phyloP scores from a whole-genome alignment of 23 red algal genomes.

The Chondrus crispus region DNA sequence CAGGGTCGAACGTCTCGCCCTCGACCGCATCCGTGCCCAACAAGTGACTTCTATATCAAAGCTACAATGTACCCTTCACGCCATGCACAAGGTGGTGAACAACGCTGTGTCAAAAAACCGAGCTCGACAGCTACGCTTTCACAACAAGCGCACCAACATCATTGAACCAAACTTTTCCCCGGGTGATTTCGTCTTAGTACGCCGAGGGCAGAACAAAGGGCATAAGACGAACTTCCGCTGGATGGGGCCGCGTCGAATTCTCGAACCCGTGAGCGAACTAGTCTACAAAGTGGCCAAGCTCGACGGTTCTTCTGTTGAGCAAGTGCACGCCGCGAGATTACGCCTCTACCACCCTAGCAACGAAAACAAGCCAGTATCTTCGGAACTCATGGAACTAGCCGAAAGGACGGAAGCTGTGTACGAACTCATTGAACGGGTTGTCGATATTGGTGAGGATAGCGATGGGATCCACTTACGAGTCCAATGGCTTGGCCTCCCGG shows the following conservation, averaged over 20 bases:
- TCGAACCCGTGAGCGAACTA: background rate
- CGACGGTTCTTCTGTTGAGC: background rate
- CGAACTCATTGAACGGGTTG: background rate
- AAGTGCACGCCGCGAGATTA: background rate
- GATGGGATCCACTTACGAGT: background rate
- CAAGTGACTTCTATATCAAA: background rate
- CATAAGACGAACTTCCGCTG: conserved; percentile 12
- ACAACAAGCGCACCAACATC: conserved; percentile 2
- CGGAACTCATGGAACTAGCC: background rate
- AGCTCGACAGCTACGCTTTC: background rate
- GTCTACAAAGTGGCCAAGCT: conserved; percentile 3
- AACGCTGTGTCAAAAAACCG: background rate
- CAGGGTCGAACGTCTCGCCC: background rate
- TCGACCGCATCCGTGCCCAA: too few species aligned
- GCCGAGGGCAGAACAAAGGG: background rate
- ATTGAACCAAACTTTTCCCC: background rate
- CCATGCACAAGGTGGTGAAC: background rate
- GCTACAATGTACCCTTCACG: background rate
- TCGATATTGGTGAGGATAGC: background rate
- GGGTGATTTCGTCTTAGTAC: conserved; percentile 11
- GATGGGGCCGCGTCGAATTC: background rate
- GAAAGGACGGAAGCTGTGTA: background rate
- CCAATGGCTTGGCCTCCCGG: conserved; percentile 1
- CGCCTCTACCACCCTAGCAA: background rate
- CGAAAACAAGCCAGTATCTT: background rate